phyloP scores from a whole-genome alignment of 768 basidiomycete species.

The Boletus insuetus region DNA sequence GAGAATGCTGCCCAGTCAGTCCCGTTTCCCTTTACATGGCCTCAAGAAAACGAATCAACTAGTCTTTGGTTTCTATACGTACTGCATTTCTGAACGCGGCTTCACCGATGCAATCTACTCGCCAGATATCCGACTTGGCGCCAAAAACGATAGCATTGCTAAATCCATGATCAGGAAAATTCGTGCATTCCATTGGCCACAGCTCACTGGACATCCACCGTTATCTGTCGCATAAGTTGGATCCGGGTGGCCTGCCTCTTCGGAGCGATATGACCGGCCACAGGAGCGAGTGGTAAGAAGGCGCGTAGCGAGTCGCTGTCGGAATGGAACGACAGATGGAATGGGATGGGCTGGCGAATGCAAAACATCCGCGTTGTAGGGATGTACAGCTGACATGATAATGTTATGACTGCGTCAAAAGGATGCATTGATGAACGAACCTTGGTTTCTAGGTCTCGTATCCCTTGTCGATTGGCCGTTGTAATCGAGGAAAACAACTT shows the following conservation, averaged over 20 bases:
- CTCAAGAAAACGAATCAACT: slow-evolving; percentile 3
- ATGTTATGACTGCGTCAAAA: neutral
- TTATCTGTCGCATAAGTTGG: slow-evolving; percentile 63
- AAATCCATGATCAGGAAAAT: slow-evolving; percentile 1
- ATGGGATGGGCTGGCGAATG: slow-evolving; percentile 59
- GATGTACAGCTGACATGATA: slow-evolving; percentile 41
- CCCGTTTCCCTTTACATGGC: slow-evolving; percentile 51
- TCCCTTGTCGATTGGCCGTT: slow-evolving; percentile 34
- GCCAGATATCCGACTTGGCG: slow-evolving; percentile 72
- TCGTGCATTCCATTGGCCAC: neutral
- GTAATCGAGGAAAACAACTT: slow-evolving; percentile 42
- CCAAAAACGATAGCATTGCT: slow-evolving; percentile 48
- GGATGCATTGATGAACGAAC: slow-evolving; percentile 15
- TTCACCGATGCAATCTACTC: slow-evolving; percentile 60
- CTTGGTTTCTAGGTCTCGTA: slow-evolving; percentile 39
- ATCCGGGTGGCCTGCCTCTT: slow-evolving; percentile 46
- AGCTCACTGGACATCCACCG: slow-evolving; percentile 57
- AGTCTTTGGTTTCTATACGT: slow-evolving; percentile 19
- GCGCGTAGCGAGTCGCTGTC: slow-evolving; percentile 53
- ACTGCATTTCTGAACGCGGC: slow-evolving; percentile 59
- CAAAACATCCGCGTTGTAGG: slow-evolving; percentile 61
- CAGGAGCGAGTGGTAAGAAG: slow-evolving; percentile 60
- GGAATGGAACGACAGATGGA: slow-evolving; percentile 60
- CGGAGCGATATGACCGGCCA: slow-evolving; percentile 26
- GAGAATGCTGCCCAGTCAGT: slow-evolving; percentile 58